Conservation (phyloP, 768 basidiomycete genomes). For the Mycena vulgaris region DNA sequence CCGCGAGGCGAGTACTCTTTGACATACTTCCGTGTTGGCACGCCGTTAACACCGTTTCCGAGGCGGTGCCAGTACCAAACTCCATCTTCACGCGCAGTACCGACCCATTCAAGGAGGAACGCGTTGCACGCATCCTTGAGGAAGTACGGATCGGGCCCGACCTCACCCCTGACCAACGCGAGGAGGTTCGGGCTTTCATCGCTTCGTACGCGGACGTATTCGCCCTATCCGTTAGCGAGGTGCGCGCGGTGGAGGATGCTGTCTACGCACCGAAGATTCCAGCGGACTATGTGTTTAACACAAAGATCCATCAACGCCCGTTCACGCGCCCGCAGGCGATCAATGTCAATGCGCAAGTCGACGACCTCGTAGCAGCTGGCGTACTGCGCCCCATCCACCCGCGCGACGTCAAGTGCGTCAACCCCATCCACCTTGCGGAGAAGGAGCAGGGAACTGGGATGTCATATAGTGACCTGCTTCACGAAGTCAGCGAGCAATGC, state of each 20-base stretch:
- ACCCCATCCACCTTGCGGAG: constrained; percentile 50
- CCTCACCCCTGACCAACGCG: constrained; percentile 44
- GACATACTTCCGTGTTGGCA: not conserved
- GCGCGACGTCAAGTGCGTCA: constrained; percentile 51
- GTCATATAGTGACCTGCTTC: constrained; percentile 49
- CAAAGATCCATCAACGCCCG: constrained; percentile 47
- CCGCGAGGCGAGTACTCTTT: no score
- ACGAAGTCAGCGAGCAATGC: constrained; percentile 53
- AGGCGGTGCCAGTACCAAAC: not conserved
- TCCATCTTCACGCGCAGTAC: constrained; percentile 1
- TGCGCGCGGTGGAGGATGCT: constrained; percentile 46
- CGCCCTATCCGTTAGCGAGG: constrained; percentile 56
- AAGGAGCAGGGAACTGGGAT: constrained; percentile 46
- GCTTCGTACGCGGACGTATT: constrained; percentile 56
- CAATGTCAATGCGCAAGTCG: constrained; percentile 48
- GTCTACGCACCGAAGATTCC: constrained; percentile 52
- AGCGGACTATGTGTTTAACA: constrained; percentile 31
- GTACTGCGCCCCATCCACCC: constrained; percentile 48
- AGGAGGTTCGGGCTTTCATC: constrained; percentile 42
- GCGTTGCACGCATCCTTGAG: constrained; percentile 25
- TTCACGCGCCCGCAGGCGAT: constrained; percentile 48
- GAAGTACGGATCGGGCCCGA: constrained; percentile 39
- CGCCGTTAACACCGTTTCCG: not conserved
- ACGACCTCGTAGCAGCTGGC: constrained; percentile 51
- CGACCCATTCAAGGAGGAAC: not conserved